Evolutionary conservation across 2,329 filamentous ascomycete species (phyloP).

Genomic region (Aspergillus sp.): DNA sequence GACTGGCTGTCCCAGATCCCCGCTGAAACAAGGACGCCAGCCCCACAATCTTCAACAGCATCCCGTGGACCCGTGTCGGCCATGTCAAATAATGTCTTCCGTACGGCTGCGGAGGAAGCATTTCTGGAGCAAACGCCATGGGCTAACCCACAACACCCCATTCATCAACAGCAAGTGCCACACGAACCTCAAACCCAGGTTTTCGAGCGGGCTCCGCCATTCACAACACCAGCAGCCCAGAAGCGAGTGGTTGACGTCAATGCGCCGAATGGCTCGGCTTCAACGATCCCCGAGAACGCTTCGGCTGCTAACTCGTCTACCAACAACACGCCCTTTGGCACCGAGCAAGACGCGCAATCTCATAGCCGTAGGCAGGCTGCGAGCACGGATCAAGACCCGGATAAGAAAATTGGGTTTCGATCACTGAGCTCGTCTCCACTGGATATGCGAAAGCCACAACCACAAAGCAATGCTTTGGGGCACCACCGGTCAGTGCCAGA

Average conservation of each 20-base stretch:
- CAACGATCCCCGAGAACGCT: constrained; percentile 36
- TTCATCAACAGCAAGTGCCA: constrained; percentile 46
- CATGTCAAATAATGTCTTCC: constrained; percentile 24
- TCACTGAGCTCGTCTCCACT: constrained; percentile 31
- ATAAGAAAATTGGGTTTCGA: constrained; percentile 26
- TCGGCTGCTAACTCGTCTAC: constrained; percentile 35
- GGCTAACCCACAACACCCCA: constrained; percentile 78
- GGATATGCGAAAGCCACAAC: constrained; percentile 31
- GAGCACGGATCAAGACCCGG: constrained; percentile 25
- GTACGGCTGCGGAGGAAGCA: constrained; percentile 63
- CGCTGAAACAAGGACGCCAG: constrained; percentile 17
- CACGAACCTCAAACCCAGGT: constrained; percentile 22
- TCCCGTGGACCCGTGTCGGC: constrained; percentile 21
- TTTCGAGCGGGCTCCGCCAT: constrained; percentile 28
- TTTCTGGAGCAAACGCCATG: constrained; percentile 85
- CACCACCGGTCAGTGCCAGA: constrained; percentile 20
- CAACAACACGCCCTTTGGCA: constrained; percentile 35
- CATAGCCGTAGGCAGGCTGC: constrained; percentile 15
- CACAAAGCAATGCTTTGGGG: constrained; percentile 13
- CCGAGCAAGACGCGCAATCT: constrained; percentile 24
- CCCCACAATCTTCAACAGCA: constrained; percentile 17
- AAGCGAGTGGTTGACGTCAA: constrained; percentile 35
- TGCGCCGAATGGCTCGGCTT: constrained; percentile 37
- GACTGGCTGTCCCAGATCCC: constrained; percentile 15
- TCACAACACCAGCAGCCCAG: constrained; percentile 36